Conservation (phyloP, 164 flowering plant species). For the Protea cynaroides region DNA sequence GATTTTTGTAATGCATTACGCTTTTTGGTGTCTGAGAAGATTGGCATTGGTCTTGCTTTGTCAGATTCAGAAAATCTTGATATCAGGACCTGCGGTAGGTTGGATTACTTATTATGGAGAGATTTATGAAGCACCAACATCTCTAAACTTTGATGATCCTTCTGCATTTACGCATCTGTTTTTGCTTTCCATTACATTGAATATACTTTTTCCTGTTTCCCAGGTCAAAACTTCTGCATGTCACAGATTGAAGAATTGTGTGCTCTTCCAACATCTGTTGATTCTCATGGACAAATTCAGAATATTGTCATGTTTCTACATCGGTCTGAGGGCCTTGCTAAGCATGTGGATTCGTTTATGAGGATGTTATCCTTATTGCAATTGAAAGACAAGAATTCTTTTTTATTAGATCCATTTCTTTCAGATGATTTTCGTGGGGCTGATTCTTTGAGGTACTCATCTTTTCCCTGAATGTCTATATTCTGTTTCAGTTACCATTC, state of each 20-base stretch:
- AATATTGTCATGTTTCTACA: conserved; percentile 61
- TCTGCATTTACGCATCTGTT: neutral
- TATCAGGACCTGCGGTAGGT: conserved; percentile 54
- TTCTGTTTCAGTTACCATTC: neutral
- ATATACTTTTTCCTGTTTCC: conserved; percentile 6
- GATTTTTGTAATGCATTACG: conserved; percentile 49
- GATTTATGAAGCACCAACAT: neutral
- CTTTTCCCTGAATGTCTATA: neutral
- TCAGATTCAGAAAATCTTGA: conserved; percentile 63
- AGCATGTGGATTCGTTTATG: conserved; percentile 73
- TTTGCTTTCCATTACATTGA: neutral
- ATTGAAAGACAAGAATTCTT: conserved; percentile 34
- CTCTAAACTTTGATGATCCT: neutral
- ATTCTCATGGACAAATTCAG: conserved; percentile 66
- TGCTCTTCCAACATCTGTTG: conserved; percentile 33
- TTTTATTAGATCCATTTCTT: conserved; percentile 54
- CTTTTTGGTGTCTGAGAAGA: conserved; percentile 61
- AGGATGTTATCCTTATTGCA: conserved; percentile 48
- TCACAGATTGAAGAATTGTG: conserved; percentile 60
- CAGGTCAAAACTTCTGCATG: conserved; percentile 81
- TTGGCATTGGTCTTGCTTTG: conserved; percentile 80
- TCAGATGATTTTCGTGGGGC: conserved; percentile 48
- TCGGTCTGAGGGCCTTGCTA: conserved; percentile 62
- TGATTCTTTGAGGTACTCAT: conserved; percentile 45
- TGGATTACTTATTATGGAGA: neutral